Conservation (phyloP, 352 stramenopile species). For the Phytophthora capsici region DNA sequence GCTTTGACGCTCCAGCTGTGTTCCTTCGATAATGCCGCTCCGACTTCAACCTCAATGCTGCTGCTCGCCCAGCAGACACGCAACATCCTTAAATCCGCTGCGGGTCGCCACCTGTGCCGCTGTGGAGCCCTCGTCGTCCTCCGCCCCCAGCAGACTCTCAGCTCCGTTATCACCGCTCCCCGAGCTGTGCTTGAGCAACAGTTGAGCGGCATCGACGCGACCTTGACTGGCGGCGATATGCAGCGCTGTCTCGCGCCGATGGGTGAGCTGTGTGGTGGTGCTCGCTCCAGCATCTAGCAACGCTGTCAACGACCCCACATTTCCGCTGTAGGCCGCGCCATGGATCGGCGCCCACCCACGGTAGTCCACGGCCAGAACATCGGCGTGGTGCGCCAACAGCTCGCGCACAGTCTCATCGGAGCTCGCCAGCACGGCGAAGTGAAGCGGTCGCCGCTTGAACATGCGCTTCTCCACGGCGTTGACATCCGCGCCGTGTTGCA, state of each 20-base stretch:
- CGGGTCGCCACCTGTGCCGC: constrained; percentile 34
- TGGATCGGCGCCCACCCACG: constrained; percentile 63
- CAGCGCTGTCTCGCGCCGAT: constrained; percentile 38
- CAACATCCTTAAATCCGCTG: constrained; percentile 33
- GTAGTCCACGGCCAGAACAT: constrained; percentile 58
- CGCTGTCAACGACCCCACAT: constrained; percentile 19
- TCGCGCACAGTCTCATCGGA: constrained; percentile 41
- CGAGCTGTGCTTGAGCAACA: constrained; percentile 32
- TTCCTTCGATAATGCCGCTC: constrained; percentile 1
- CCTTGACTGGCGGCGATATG: constrained; percentile 45
- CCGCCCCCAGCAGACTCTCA: constrained; percentile 16
- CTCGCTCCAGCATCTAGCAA: constrained; percentile 36
- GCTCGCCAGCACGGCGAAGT: constrained; percentile 63
- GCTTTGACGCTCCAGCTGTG: background rate
- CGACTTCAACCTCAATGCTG: background rate
- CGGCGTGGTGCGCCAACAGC: constrained; percentile 48
- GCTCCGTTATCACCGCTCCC: background rate
- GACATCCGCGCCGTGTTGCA: constrained; percentile 47
- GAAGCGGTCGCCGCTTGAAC: constrained; percentile 72
- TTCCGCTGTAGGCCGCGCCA: constrained; percentile 57
- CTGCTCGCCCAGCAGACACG: constrained; percentile 22
- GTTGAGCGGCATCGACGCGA: constrained; percentile 18
- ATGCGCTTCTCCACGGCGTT: constrained; percentile 68
- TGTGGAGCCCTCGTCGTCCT: constrained; percentile 32
- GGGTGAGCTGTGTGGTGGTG: constrained; percentile 28